Conservation (phyloP, 495 filamentous ascomycete species). For the Aspergillus nidulans region DNA sequence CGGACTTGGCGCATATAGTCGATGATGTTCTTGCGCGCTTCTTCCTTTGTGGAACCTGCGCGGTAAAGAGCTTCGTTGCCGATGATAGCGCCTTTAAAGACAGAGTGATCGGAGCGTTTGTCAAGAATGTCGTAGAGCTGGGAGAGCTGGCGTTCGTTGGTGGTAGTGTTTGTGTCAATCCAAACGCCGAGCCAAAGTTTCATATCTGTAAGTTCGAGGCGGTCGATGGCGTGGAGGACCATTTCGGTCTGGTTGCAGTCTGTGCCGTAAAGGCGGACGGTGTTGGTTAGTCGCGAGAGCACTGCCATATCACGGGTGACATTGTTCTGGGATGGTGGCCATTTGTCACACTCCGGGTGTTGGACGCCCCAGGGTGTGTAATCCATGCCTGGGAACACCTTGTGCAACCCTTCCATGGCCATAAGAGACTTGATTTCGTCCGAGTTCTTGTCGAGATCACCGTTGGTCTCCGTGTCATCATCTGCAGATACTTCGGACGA, state of each 20-base stretch:
- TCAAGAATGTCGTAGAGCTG: slow-evolving; percentile 81
- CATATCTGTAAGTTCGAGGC: slow-evolving; percentile 68
- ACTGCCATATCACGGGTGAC: slow-evolving; percentile 89
- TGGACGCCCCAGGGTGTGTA: slow-evolving; percentile 91
- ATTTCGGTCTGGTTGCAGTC: slow-evolving; percentile 98
- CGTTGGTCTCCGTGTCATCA: slow-evolving; percentile 50
- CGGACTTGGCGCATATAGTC: slow-evolving; percentile 63
- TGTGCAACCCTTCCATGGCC: slow-evolving; percentile 76
- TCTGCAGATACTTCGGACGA: slow-evolving; percentile 23
- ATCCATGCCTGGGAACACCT: slow-evolving; percentile 95
- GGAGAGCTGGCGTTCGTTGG: slow-evolving; percentile 72
- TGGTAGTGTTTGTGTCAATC: slow-evolving; percentile 80
- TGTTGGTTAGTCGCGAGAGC: slow-evolving; percentile 86
- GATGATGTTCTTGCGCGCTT: slow-evolving; percentile 62
- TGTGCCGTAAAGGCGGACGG: slow-evolving; percentile 86
- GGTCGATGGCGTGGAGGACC: slow-evolving; percentile 78
- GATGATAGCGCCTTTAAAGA: slow-evolving; percentile 82
- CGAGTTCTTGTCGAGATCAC: slow-evolving; percentile 70
- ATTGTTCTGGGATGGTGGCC: slow-evolving; percentile 86
- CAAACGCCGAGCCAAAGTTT: slow-evolving; percentile 96
- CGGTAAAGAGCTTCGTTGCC: slow-evolving; percentile 94
- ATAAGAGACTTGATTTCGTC: slow-evolving; percentile 76
- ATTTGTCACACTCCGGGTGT: slow-evolving; percentile 76
- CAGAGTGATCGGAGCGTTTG: slow-evolving; percentile 53
- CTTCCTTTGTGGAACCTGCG: slow-evolving; percentile 42